A percentile compares a stretch with the other conserved stretches of the same genome.
These are phyloP conservation scores for Podospora appendiculata DNA, from an alignment of 495 filamentous ascomycete species.

Conservation along the genomic window DNA sequence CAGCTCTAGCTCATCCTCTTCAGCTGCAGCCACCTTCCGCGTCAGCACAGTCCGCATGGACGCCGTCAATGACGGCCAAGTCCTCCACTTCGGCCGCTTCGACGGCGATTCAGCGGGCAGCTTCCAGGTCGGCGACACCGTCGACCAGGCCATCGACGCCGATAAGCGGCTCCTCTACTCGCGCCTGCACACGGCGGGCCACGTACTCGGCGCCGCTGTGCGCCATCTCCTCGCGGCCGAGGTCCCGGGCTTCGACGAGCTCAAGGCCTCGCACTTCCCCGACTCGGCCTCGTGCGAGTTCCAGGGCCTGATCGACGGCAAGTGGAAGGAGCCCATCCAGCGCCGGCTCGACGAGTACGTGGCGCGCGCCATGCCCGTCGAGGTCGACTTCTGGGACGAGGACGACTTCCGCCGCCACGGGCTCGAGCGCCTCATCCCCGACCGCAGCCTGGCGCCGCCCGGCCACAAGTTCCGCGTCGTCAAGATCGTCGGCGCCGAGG, in stretches of 20 bases:
- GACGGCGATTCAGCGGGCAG: not conserved
- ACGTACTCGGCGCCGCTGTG: constrained; percentile 53
- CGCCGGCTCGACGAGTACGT: constrained; percentile 43
- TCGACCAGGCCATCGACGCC: constrained; percentile 45
- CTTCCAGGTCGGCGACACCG: constrained; percentile 28
- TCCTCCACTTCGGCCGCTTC: constrained; percentile 54
- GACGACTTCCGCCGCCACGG: constrained; percentile 38
- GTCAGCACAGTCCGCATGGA: constrained; percentile 46
- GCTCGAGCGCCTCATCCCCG: constrained; percentile 42
- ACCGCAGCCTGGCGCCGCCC: constrained; percentile 30
- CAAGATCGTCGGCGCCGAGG: constrained; percentile 49
- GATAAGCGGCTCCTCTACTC: constrained; percentile 50
- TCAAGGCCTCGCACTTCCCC: constrained; percentile 57
- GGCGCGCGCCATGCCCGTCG: constrained; percentile 41
- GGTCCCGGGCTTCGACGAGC: constrained; percentile 44
- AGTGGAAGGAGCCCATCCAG: constrained; percentile 52
- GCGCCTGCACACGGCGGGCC: constrained; percentile 57
- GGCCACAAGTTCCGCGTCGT: constrained; percentile 47
- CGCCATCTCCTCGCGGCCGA: constrained; percentile 43
- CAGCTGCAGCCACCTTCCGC: constrained; percentile 21
- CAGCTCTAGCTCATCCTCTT: not conserved
- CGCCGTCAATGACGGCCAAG: constrained; percentile 33
- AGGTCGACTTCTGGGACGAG: constrained; percentile 53
- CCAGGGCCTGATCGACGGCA: constrained; percentile 49
- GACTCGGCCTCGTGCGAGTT: constrained; percentile 54